These are phyloP conservation scores for Pyrenophora tritici-repentis DNA, from an alignment of 2,329 filamentous ascomycete species.

Conservation along the genomic window DNA sequence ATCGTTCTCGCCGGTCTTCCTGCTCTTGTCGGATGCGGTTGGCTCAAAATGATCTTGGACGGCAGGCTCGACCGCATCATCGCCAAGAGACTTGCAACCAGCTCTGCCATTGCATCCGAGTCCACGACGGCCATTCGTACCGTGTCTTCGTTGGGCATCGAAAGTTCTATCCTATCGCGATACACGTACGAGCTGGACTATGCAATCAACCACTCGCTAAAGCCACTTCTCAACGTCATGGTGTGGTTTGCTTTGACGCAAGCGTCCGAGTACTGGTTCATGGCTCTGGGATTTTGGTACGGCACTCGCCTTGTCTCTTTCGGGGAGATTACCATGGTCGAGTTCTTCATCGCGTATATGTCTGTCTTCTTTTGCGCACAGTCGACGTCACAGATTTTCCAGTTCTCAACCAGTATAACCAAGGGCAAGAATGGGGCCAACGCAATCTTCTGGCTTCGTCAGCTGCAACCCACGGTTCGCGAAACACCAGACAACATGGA, in stretches of 20 bases:
- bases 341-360: conserved; percentile 56
- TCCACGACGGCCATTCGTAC: conserved; percentile 70
- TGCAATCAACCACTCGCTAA: conserved; percentile 24
- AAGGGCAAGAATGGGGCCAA: conserved; percentile 83
- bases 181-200: conserved; percentile 72
- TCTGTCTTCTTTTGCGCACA: conserved; percentile 41
- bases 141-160: conserved; percentile 83
- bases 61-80: conserved; percentile 46
- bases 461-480: conserved; percentile 38
- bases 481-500: conserved; percentile 30
- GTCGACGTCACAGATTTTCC: conserved; percentile 6
- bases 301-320: conserved; percentile 28
- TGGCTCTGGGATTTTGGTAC: conserved; percentile 82
- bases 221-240: conserved; percentile 16
- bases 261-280: conserved; percentile 76
- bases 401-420: conserved; percentile 67
- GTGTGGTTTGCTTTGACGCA: conserved; percentile 80
- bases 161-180: conserved; percentile 59
- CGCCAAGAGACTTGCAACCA: conserved; percentile 68
- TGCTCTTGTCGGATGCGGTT: conserved; percentile 12
- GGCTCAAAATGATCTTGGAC: conserved; percentile 84
- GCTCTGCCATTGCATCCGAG: conserved; percentile 59
- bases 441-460: conserved; percentile 49
- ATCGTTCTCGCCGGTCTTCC: conserved; percentile 11
- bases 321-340: conserved; percentile 73